Conservation (phyloP, 768 basidiomycete genomes). For the Trametopsis cervina region DNA sequence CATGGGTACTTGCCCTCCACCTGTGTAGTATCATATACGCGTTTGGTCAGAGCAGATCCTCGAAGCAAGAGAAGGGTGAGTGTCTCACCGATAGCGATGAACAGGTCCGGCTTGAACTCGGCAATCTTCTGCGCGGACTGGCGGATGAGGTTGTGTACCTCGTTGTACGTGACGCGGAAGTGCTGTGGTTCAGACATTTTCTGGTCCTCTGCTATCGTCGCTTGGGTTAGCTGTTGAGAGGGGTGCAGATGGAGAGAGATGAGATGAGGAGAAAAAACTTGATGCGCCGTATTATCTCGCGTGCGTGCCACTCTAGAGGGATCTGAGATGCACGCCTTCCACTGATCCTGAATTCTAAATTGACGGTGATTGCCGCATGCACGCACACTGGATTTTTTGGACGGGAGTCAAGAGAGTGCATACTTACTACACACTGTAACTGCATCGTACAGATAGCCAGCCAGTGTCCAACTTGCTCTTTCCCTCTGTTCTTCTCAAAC, state of each 20-base stretch:
- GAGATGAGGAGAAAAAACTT: conserved; percentile 2
- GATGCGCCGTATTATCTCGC: too few species aligned
- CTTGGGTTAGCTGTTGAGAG: conserved; percentile 2
- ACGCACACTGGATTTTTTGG: too few species aligned
- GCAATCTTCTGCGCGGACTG: conserved; percentile 60
- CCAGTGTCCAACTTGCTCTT: not conserved
- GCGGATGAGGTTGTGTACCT: conserved; percentile 86
- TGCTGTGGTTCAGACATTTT: conserved; percentile 43
- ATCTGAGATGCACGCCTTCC: too few species aligned
- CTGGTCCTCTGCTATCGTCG: too few species aligned
- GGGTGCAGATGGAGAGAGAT: conserved; percentile 1
- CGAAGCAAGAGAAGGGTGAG: conserved; percentile 1
- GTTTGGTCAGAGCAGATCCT: not conserved
- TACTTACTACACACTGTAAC: too few species aligned
- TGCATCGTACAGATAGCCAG: not conserved
- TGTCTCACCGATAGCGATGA: conserved; percentile 72
- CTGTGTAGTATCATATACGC: conserved; percentile 27
- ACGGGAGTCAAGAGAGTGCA: too few species aligned
- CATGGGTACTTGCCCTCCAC: conserved; percentile 65
- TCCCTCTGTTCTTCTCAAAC: not conserved
- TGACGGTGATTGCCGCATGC: too few species aligned
- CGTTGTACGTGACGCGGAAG: conserved; percentile 78
- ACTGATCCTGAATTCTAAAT: too few species aligned
- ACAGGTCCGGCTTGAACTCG: conserved; percentile 80
- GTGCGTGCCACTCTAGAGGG: too few species aligned